phyloP scores from a whole-genome alignment of 148 eudicot species.

The Camellia japonica region DNA sequence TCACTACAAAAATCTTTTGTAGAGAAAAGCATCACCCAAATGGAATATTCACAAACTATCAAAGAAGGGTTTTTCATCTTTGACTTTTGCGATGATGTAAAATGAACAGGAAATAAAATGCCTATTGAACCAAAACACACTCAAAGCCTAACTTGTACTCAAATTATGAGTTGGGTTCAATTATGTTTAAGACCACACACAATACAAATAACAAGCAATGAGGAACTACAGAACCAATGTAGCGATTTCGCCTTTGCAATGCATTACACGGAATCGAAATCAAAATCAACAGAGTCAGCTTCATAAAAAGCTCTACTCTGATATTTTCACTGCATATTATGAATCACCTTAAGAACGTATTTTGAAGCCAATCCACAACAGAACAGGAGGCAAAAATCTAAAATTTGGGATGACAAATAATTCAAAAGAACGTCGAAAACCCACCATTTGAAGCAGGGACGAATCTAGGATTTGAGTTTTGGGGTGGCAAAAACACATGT shows the following conservation, averaged over 20 bases:
- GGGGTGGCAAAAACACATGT: too few relatives aligned
- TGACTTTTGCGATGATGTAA: neutral
- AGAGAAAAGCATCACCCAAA: neutral
- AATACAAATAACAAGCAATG: neutral
- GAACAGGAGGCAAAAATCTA: neutral
- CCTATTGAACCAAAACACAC: neutral
- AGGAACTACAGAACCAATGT: neutral
- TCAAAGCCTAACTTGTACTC: neutral
- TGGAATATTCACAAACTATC: neutral
- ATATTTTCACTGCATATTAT: neutral
- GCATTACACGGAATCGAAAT: neutral
- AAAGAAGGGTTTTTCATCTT: neutral
- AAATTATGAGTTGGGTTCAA: neutral
- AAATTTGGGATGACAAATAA: neutral
- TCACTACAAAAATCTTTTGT: neutral
- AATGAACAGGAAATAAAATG: neutral
- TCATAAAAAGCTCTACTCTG: neutral
- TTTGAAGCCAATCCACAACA: neutral
- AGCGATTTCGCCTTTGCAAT: neutral
- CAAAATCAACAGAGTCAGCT: neutral
- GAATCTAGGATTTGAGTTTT: too few relatives aligned
- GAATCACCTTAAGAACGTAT: constrained; percentile 6
- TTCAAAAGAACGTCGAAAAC: neutral
- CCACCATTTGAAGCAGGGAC: neutral
- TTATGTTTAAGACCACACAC: neutral